Conservation (phyloP, 306 rosid species). For the Nissolia schottii region DNA sequence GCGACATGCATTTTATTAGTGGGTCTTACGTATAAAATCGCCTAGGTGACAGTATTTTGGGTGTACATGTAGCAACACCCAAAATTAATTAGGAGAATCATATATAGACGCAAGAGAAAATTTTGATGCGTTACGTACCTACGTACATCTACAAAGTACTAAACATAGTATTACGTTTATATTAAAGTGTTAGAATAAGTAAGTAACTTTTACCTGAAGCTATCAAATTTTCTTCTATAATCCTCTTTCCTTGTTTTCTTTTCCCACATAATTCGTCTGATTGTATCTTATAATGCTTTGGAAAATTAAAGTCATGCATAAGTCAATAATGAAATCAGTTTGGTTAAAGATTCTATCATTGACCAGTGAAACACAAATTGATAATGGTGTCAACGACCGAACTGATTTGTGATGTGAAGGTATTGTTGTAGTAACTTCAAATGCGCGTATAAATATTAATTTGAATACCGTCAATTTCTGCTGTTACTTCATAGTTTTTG, state of each 20-base stretch:
- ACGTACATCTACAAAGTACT: not conserved
- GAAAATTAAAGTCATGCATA: constrained; percentile 6
- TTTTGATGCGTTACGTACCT: not conserved
- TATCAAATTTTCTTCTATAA: not conserved
- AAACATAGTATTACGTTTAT: not conserved
- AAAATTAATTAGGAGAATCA: constrained; percentile 8
- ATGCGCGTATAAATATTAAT: constrained; percentile 6
- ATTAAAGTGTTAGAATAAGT: not conserved
- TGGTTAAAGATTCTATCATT: constrained; percentile 24
- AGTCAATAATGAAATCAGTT: constrained; percentile 29
- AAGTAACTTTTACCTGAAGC: not conserved
- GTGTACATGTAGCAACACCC: no score
- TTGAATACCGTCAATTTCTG: not conserved
- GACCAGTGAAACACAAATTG: constrained; percentile 15
- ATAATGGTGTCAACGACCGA: constrained; percentile 21
- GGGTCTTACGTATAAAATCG: no score
- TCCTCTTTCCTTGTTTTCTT: not conserved
- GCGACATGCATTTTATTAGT: no score
- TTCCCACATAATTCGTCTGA: not conserved
- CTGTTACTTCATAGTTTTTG: not conserved
- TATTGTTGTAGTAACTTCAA: not conserved
- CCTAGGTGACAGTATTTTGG: no score
- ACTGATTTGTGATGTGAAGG: not conserved
- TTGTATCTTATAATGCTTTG: not conserved
- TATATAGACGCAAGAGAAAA: constrained; percentile 26